Evolutionary conservation across 805 yeast genomes (phyloP).

Genomic region (Danielozyma ontarioensis): DNA sequence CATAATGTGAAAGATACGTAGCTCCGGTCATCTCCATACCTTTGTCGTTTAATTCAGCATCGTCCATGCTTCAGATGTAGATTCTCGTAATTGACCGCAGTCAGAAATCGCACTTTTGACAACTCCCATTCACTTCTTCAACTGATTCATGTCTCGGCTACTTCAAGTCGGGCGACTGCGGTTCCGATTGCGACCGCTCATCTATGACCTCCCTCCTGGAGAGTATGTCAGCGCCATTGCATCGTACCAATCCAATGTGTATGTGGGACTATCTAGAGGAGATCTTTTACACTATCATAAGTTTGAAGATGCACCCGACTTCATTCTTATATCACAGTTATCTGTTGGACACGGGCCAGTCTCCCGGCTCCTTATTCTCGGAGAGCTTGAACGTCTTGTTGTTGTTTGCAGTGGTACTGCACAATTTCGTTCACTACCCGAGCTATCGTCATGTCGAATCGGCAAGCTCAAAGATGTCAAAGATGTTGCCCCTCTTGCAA

Average conservation of each 20-base stretch:
- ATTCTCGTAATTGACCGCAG: too few relatives aligned
- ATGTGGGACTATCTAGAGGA: slow-evolving; percentile 33
- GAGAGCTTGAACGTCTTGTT: slow-evolving; percentile 20
- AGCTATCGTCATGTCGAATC: slow-evolving; percentile 30
- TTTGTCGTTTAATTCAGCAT: too few relatives aligned
- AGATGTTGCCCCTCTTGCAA: slow-evolving; percentile 11
- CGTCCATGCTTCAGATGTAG: too few relatives aligned
- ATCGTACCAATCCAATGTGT: slow-evolving; percentile 25
- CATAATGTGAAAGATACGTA: too few relatives aligned
- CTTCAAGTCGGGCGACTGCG: too few relatives aligned
- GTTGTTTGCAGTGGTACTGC: slow-evolving; percentile 21
- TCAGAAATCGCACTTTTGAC: too few relatives aligned
- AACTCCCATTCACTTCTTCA: too few relatives aligned
- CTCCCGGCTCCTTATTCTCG: slow-evolving; percentile 19
- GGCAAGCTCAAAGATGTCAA: slow-evolving; percentile 33
- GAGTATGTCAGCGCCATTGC: slow-evolving; percentile 15
- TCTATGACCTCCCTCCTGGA: too few relatives aligned
- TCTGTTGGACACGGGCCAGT: slow-evolving; percentile 12
- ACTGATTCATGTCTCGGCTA: too few relatives aligned
- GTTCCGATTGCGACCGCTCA: too few relatives aligned
- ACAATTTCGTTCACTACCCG: slow-evolving; percentile 29
- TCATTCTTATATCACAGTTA: slow-evolving; percentile 23
- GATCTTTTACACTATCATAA: slow-evolving; percentile 33
- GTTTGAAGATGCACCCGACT: slow-evolving; percentile 35
- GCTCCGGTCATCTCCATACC: too few relatives aligned